phyloP scores from a whole-genome alignment of 2,329 filamentous ascomycete species.

The Neonectria magnoliae region DNA sequence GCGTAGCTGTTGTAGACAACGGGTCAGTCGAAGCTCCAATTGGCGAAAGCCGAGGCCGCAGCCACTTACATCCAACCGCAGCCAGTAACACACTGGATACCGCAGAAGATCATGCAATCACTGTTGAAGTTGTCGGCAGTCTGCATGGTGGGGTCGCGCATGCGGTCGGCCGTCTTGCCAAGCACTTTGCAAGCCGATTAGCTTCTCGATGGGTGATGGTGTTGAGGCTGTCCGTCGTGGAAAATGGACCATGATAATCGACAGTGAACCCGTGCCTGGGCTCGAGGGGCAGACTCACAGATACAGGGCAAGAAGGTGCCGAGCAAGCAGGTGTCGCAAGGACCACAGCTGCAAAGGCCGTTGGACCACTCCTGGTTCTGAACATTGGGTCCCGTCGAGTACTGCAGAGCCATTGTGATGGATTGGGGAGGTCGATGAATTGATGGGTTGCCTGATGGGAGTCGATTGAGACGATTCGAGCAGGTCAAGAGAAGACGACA shows the following conservation, averaged over 20 bases:
- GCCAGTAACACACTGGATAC: conserved; percentile 51
- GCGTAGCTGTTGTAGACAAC: conserved; percentile 47
- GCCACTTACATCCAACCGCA: conserved; percentile 56
- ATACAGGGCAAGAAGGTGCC: conserved; percentile 55
- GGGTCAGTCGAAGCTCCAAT: background rate
- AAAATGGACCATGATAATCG: background rate
- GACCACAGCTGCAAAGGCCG: conserved; percentile 53
- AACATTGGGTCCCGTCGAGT: conserved; percentile 40
- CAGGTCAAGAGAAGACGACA: background rate
- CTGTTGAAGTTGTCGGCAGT: conserved; percentile 52
- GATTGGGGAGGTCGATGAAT: conserved; percentile 1
- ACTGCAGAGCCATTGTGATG: conserved; percentile 40
- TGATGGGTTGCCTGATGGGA: background rate
- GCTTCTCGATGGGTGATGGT: background rate
- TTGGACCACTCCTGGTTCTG: conserved; percentile 50
- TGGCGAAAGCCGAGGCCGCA: background rate
- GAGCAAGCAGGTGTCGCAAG: conserved; percentile 52
- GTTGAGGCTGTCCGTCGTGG: background rate
- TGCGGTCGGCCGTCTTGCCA: conserved; percentile 56
- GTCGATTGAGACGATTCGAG: conserved; percentile 9
- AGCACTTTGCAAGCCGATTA: conserved; percentile 48
- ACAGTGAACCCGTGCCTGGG: background rate
- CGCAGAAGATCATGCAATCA: conserved; percentile 54
- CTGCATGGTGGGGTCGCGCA: conserved; percentile 55
- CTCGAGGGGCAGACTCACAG: conserved; percentile 46